These are phyloP conservation scores for Kernera saxatilis DNA, from an alignment of 345 rosid species.

Conservation along the genomic window DNA sequence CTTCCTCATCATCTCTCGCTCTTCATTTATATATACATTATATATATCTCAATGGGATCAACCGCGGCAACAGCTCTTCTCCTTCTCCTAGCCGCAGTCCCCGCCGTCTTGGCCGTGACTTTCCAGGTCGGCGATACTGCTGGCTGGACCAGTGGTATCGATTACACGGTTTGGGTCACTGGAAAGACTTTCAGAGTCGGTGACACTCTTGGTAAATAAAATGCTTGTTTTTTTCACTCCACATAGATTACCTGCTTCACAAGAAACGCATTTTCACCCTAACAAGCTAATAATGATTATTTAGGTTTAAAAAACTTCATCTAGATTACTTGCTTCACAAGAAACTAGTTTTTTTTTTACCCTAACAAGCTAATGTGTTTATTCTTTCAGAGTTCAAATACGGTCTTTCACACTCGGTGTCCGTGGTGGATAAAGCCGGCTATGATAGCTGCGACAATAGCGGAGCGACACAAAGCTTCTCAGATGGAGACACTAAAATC, in stretches of 20 bases:
- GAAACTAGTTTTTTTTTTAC: not conserved
- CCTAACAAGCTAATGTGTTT: not conserved
- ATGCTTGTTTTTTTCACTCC: not conserved
- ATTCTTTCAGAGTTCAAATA: conserved; percentile 25
- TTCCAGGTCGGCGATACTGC: conserved; percentile 26
- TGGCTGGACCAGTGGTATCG: conserved; percentile 20
- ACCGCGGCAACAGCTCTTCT: conserved; percentile 4
- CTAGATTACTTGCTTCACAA: not conserved
- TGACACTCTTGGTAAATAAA: conserved; percentile 27
- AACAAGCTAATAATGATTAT: not conserved
- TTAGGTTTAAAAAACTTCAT: not conserved
- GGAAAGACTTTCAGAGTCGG: conserved; percentile 37
- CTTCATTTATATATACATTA: not conserved
- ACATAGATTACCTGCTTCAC: not conserved
- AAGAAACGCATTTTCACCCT: not conserved
- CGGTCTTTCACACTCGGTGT: conserved; percentile 19
- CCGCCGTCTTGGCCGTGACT: conserved; percentile 24
- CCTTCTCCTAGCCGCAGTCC: conserved; percentile 22
- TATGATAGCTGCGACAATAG: conserved; percentile 23
- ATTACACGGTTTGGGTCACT: conserved; percentile 27
- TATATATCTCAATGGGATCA: conserved; percentile 4
- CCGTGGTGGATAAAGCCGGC: conserved; percentile 23
- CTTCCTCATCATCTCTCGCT: not conserved
- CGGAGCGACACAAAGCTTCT: not conserved
- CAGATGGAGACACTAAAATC: conserved; percentile 24